These are phyloP conservation scores for Cercophora scortea DNA, from an alignment of 495 filamentous ascomycete species.

Conservation along the genomic window DNA sequence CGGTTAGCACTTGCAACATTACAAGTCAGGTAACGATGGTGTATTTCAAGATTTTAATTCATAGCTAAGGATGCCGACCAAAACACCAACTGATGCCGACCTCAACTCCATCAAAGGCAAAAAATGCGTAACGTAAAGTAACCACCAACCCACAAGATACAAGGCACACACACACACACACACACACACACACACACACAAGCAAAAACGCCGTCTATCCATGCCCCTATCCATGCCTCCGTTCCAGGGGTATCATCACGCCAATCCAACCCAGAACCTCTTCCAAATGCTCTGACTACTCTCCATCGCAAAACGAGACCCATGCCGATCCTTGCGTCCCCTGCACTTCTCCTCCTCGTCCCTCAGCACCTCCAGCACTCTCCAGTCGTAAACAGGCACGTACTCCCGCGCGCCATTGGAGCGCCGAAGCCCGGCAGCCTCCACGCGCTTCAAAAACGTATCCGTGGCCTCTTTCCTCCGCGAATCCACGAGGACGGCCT, in stretches of 20 bases:
- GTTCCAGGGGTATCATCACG: conserved; percentile 1
- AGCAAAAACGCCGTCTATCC: background rate
- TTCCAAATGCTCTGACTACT: conserved; percentile 11
- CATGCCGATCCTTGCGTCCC: background rate
- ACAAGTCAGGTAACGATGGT: no score
- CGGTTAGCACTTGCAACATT: no score
- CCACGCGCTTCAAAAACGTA: conserved; percentile 29
- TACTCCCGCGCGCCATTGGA: conserved; percentile 28
- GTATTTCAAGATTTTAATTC: no score
- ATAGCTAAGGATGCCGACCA: no score
- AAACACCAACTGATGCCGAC: no score
- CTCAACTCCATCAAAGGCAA: no score
- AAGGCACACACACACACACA: background rate
- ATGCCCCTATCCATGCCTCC: background rate
- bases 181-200: background rate
- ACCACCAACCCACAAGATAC: no score
- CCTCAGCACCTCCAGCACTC: conserved; percentile 34
- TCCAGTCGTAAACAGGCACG: conserved; percentile 43
- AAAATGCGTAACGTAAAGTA: no score
- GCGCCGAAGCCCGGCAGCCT: conserved; percentile 22
- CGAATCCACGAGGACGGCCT: conserved; percentile 40
- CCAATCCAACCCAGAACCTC: conserved; percentile 18
- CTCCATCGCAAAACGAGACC: conserved; percentile 3
- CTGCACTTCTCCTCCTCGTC: conserved; percentile 25
- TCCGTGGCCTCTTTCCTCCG: conserved; percentile 27